These are phyloP conservation scores for Yarrowia hollandica DNA, from an alignment of 805 yeast species.

Conservation along the genomic window DNA sequence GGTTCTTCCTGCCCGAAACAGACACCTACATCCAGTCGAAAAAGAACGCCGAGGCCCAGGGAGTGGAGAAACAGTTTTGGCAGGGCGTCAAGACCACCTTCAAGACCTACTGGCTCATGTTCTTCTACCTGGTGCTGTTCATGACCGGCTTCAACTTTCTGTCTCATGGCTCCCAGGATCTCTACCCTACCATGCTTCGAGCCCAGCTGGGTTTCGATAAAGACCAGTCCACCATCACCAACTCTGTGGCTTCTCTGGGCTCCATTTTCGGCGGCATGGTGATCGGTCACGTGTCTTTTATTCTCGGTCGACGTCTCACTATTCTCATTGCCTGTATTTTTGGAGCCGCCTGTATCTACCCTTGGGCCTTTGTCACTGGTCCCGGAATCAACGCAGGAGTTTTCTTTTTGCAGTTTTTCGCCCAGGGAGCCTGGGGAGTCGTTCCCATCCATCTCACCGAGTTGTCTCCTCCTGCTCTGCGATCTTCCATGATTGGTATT, in stretches of 20 bases:
- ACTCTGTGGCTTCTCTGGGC: slow-evolving; percentile 64
- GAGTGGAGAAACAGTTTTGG: slow-evolving; percentile 3
- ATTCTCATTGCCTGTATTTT: slow-evolving; percentile 52
- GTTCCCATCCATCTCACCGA: slow-evolving; percentile 66
- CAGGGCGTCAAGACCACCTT: slow-evolving; percentile 34
- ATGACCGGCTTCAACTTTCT: slow-evolving; percentile 70
- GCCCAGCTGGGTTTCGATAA: slow-evolving; percentile 51
- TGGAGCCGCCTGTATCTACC: slow-evolving; percentile 64
- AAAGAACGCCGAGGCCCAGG: slow-evolving; percentile 24
- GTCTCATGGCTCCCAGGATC: slow-evolving; percentile 73
- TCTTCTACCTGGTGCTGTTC: slow-evolving; percentile 56
- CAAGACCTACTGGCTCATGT: slow-evolving; percentile 57
- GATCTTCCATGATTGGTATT: slow-evolving; percentile 61
- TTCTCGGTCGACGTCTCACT: slow-evolving; percentile 61
- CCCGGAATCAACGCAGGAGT: slow-evolving; percentile 58
- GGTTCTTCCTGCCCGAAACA: slow-evolving; percentile 61
- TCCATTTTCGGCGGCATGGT: slow-evolving; percentile 65
- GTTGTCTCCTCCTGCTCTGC: slow-evolving; percentile 61
- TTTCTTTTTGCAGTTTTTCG: slow-evolving; percentile 63
- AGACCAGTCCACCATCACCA: slow-evolving; percentile 57
- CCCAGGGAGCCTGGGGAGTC: slow-evolving; percentile 70
- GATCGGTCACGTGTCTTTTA: slow-evolving; percentile 57
- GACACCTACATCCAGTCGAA: slow-evolving; percentile 46
- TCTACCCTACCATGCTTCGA: slow-evolving; percentile 63
- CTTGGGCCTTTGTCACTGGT: slow-evolving; percentile 52